Evolutionary conservation across 2,329 filamentous ascomycete genomes (phyloP).

Genomic region (Ilyonectria mors-panacis): DNA sequence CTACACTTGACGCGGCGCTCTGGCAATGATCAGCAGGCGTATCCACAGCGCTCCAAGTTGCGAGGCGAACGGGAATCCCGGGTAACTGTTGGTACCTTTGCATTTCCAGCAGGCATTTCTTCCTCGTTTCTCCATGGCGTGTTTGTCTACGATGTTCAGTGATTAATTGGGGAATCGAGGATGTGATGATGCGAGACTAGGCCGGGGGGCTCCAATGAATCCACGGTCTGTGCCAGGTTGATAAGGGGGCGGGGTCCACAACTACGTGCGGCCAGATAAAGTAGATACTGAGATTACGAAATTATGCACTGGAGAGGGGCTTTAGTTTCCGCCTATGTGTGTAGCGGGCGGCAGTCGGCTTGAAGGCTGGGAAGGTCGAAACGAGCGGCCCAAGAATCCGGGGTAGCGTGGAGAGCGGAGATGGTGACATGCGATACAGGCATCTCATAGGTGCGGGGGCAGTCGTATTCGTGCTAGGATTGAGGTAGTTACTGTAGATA

Average conservation of each 20-base stretch:
- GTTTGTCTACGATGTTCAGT: not conserved
- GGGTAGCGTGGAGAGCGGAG: conserved; percentile 1
- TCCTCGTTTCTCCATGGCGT: conserved; percentile 27
- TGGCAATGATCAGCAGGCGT: conserved; percentile 3
- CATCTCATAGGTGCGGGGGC: not conserved
- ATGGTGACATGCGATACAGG: not conserved
- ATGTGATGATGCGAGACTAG: conserved; percentile 4
- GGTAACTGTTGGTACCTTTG: conserved; percentile 19
- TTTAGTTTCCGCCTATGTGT: not conserved
- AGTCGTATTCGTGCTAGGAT: not conserved
- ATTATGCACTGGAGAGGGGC: not conserved
- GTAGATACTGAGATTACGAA: not conserved
- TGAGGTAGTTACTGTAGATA: not conserved
- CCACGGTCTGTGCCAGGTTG: not conserved
- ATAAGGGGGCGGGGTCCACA: conserved; percentile 1
- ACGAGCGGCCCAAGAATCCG: conserved; percentile 14
- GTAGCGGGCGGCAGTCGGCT: too few relatives aligned
- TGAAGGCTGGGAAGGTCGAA: conserved; percentile 18
- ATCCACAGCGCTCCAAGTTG: not conserved
- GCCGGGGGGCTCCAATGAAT: conserved; percentile 2
- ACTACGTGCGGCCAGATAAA: too few relatives aligned
- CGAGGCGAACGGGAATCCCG: not conserved
- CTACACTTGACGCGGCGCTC: conserved; percentile 24
- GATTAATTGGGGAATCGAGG: not conserved
- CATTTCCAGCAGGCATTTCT: conserved; percentile 30